Evolutionary conservation across 106 monocot genomes (phyloP).

Genomic region (Acanthochlamys bracteata): DNA sequence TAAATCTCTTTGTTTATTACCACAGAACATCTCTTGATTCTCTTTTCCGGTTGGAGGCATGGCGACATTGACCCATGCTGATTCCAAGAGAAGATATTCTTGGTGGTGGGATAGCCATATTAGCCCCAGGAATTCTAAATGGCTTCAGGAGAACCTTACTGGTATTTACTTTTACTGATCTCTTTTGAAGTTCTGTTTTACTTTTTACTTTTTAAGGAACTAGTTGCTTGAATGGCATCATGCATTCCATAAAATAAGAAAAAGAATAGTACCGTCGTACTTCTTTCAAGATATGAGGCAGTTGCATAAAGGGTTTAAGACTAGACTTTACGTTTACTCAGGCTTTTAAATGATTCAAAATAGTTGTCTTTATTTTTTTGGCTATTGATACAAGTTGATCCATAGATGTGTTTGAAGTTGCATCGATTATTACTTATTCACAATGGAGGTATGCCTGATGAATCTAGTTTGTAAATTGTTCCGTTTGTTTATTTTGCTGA

Average conservation of each 20-base stretch:
- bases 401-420: too few species aligned
- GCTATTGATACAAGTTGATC: too few species aligned
- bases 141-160: constrained; percentile 64
- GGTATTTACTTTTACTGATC: constrained; percentile 18
- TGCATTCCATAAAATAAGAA: neutral
- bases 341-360: too few species aligned
- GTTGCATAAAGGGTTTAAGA: too few species aligned
- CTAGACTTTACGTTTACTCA: too few species aligned
- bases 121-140: constrained; percentile 66
- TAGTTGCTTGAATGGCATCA: neutral
- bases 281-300: too few species aligned
- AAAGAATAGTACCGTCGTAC: too few species aligned
- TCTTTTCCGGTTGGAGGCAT: constrained; percentile 18
- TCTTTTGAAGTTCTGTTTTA: neutral
- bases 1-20: neutral
- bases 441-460: too few species aligned
- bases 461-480: too few species aligned
- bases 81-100: constrained; percentile 40
- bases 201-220: neutral
- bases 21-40: neutral
- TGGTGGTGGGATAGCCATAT: constrained; percentile 88
- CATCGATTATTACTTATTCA: too few species aligned
- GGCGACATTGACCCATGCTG: constrained; percentile 34
- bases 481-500: too few species aligned
- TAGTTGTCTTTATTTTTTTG: too few species aligned